Conservation (phyloP, 306 rosid genomes). For the Purshia tridentata region DNA sequence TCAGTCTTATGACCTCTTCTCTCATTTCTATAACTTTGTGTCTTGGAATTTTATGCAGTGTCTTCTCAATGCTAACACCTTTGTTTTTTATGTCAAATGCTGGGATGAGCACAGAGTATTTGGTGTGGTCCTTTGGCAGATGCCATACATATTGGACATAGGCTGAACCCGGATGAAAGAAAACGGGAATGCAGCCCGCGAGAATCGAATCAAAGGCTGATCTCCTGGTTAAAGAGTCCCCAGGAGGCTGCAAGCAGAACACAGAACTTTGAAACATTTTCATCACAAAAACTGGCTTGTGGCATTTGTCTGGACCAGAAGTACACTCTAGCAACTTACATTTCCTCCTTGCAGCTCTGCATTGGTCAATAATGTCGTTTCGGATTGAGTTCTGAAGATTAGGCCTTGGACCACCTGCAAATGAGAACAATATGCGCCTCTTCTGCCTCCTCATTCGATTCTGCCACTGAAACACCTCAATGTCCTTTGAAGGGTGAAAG, state of each 20-base stretch:
- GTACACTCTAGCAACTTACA: constrained; percentile 40
- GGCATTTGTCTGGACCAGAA: constrained; percentile 34
- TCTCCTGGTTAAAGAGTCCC: constrained; percentile 47
- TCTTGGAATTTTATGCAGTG: constrained; percentile 24
- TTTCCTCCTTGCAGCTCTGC: constrained; percentile 31
- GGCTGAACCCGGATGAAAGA: constrained; percentile 52
- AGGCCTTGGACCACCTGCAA: constrained; percentile 48
- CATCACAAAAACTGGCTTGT: constrained; percentile 41
- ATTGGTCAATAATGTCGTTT: constrained; percentile 39
- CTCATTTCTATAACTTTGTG: constrained; percentile 35
- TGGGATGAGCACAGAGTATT: constrained; percentile 37
- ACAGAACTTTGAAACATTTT: constrained; percentile 44
- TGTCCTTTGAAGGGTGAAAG: constrained; percentile 46
- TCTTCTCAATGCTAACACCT: constrained; percentile 33
- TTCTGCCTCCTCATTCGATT: constrained; percentile 32
- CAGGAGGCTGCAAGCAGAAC: constrained; percentile 54
- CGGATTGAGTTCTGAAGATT: constrained; percentile 35
- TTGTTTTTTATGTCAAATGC: constrained; percentile 19
- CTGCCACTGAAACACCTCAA: constrained; percentile 42
- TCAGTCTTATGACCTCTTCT: constrained; percentile 33
- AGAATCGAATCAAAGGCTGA: constrained; percentile 48
- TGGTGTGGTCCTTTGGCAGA: constrained; percentile 33
- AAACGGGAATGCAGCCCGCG: constrained; percentile 53
- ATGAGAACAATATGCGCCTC: constrained; percentile 39
- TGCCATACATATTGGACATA: constrained; percentile 49